Conservation (phyloP, 345 rosid genomes). For the Anastatica hierochuntica region DNA sequence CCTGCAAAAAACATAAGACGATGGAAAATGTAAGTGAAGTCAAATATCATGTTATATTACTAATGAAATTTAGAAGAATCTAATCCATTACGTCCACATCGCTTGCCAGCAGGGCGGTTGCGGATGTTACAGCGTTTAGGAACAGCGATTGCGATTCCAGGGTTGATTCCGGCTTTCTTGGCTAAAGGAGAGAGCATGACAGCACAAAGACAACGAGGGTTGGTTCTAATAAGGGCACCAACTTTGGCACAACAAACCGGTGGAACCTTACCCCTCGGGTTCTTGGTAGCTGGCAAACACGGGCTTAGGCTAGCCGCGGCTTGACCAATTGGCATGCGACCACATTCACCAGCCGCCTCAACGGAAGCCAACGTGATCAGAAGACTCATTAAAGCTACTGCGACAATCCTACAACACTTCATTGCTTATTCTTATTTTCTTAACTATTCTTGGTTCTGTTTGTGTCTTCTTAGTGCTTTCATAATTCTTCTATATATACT, state of each 20-base stretch:
- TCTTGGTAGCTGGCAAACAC: slow-evolving; percentile 57
- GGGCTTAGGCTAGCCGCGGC: slow-evolving; percentile 73
- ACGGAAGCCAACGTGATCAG: slow-evolving; percentile 17
- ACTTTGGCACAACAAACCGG: slow-evolving; percentile 68
- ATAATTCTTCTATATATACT: slow-evolving; percentile 15
- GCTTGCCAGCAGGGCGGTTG: slow-evolving; percentile 59
- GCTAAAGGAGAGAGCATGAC: slow-evolving; percentile 71
- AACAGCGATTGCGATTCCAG: slow-evolving; percentile 58
- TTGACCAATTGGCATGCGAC: slow-evolving; percentile 49
- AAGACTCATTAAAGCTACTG: slow-evolving; percentile 23
- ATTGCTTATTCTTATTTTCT: slow-evolving; percentile 17
- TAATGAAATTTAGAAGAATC: no score
- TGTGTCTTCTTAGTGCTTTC: slow-evolving; percentile 11
- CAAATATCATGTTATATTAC: not conserved
- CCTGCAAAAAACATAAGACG: not conserved
- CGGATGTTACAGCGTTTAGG: slow-evolving; percentile 79
- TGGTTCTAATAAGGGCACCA: slow-evolving; percentile 44
- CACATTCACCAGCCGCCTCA: slow-evolving; percentile 59
- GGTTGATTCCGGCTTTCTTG: slow-evolving; percentile 65
- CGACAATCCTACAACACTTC: slow-evolving; percentile 16
- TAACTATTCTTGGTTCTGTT: no score
- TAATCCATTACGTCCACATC: slow-evolving; percentile 69
- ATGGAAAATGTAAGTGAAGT: not conserved
- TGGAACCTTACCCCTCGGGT: slow-evolving; percentile 39
- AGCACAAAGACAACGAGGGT: slow-evolving; percentile 72